These are phyloP conservation scores for Pythium chondricola DNA, from an alignment of 352 stramenopile species.

Conservation along the genomic window DNA sequence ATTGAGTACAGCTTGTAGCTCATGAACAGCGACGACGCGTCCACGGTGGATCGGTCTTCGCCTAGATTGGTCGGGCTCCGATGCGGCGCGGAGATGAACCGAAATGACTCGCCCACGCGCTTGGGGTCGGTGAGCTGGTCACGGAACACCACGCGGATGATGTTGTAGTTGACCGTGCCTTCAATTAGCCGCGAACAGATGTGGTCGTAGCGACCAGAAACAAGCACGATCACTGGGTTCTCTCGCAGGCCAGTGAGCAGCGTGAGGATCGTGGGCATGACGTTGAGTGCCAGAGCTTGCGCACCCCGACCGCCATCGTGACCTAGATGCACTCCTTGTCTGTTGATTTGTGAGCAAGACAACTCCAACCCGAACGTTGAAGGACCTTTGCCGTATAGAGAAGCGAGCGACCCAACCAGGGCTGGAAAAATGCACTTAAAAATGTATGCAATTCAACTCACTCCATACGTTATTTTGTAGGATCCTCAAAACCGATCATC, in stretches of 20 bases:
- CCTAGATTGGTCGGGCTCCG: constrained; percentile 16
- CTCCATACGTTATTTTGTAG: no score
- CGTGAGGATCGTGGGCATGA: constrained; percentile 40
- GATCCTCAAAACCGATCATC: no score
- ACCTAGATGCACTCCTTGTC: no score
- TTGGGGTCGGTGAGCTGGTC: constrained; percentile 25
- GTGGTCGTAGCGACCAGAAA: constrained; percentile 37
- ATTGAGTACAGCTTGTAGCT: constrained; percentile 38
- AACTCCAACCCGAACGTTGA: no score
- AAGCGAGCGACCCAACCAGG: no score
- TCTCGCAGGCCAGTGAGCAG: constrained; percentile 45
- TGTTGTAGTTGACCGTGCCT: constrained; percentile 37
- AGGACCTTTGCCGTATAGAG: no score
- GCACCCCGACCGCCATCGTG: no score
- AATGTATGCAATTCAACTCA: neutral
- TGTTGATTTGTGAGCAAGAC: no score
- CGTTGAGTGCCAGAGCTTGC: constrained; percentile 28
- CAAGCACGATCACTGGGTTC: constrained; percentile 40
- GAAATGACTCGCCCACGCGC: constrained; percentile 19
- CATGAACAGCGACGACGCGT: constrained; percentile 19
- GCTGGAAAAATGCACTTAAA: no score
- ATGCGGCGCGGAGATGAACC: constrained; percentile 21
- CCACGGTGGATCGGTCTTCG: constrained; percentile 22
- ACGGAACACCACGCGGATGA: constrained; percentile 26
- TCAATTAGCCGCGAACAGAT: constrained; percentile 31